Conservation (phyloP, 2,329 filamentous ascomycete species). For the Meredithiella fracta region DNA sequence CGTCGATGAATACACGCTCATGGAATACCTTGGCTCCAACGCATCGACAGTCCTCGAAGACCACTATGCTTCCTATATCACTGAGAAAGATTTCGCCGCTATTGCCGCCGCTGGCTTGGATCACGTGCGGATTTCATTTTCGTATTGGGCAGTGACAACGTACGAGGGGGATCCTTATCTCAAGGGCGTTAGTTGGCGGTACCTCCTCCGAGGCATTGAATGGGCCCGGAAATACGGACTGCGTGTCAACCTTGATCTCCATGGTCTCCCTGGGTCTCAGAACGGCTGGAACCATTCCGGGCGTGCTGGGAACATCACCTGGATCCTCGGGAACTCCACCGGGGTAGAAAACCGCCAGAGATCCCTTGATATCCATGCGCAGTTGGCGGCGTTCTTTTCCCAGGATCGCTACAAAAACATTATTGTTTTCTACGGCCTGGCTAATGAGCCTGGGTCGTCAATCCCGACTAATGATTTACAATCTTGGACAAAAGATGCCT, state of each 20-base stretch:
- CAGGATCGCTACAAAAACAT: constrained; percentile 29
- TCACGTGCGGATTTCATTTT: constrained; percentile 40
- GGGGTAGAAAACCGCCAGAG: constrained; percentile 24
- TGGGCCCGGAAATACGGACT: constrained; percentile 36
- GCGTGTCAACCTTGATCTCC: constrained; percentile 43
- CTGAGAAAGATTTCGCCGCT: constrained; percentile 35
- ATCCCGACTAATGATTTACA: constrained; percentile 38
- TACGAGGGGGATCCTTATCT: constrained; percentile 33
- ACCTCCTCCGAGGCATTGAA: constrained; percentile 38
- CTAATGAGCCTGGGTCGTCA: constrained; percentile 49
- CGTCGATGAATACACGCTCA: constrained; percentile 36
- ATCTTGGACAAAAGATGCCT: constrained; percentile 40
- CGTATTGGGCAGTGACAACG: constrained; percentile 42
- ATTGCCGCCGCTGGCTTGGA: constrained; percentile 42
- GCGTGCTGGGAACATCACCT: constrained; percentile 23
- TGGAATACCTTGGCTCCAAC: constrained; percentile 30
- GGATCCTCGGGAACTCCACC: constrained; percentile 19
- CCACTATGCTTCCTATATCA: constrained; percentile 35
- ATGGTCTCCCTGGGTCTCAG: constrained; percentile 38
- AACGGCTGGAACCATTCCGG: constrained; percentile 50
- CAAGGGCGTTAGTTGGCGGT: constrained; percentile 21
- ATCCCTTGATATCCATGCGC: constrained; percentile 40
- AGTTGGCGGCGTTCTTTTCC: constrained; percentile 19
- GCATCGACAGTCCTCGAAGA: constrained; percentile 27
- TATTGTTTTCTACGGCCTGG: constrained; percentile 50